phyloP scores from a whole-genome alignment of 2,329 filamentous ascomycete species.

The Ophiostoma triangulosporum region DNA sequence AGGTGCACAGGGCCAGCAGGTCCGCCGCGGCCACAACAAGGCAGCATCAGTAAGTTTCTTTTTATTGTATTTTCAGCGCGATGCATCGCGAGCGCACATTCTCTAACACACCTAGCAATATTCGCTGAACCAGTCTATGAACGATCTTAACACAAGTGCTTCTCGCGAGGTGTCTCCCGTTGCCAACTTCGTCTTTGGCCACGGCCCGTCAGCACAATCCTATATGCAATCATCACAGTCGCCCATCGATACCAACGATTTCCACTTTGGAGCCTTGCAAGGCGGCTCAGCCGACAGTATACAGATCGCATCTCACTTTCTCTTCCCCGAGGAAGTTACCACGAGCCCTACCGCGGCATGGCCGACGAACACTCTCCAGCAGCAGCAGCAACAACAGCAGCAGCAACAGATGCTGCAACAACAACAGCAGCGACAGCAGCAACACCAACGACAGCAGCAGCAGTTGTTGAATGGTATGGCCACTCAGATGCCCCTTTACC shows the following conservation, averaged over 20 bases:
- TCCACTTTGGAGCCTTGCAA: conserved; percentile 15
- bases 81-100: not conserved
- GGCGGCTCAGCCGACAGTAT: conserved; percentile 3
- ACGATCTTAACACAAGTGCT: conserved; percentile 30
- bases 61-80: not conserved
- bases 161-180: conserved; percentile 43
- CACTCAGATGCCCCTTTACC: conserved; percentile 10
- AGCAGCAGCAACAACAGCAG: conserved; percentile 4
- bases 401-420: conserved; percentile 8
- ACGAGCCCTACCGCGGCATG: conserved; percentile 9
- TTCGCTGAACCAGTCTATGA: conserved; percentile 36
- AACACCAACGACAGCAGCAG: not conserved
- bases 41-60: conserved; percentile 21
- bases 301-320: conserved; percentile 5
- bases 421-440: not conserved
- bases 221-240: conserved; percentile 36
- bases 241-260: conserved; percentile 27
- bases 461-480: not conserved
- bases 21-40: conserved; percentile 23
- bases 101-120: conserved; percentile 28
- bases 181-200: conserved; percentile 36
- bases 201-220: conserved; percentile 36
- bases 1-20: not conserved
- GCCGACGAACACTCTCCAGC: conserved; percentile 6
- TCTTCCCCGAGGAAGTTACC: conserved; percentile 11